Base-by-base conservation (phyloP, 2,329 filamentous ascomycete species). In the Penicillium paneum region DNA sequence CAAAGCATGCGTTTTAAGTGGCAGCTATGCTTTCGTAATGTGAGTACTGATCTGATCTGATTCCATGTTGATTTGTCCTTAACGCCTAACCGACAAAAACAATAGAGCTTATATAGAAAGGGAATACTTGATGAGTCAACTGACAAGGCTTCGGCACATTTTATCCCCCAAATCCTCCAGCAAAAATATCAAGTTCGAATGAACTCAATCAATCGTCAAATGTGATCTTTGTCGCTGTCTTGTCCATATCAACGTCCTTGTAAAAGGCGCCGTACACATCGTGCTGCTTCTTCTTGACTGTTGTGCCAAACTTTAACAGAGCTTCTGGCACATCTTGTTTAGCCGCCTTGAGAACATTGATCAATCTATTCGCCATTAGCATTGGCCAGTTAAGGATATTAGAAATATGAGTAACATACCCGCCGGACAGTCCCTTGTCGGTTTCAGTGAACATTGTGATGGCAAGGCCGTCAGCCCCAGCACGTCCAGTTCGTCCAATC, bases 281-380 rank as follows among this genome's bases (percentile, higher is more conserved):
- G 77, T 99, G 94, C 45, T 86, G 84, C 91, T 97, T 97, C 85
- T 96, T 97, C 85, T 97, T 99, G 49, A 99, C 94, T 0, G 93
- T 97, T 21, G 91, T 96, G 67, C 94, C 94, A 65, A 97, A 99
- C 77, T 96, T 97, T 72, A 97, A 80, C 35, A 99, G 79, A 26
- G 90, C 89, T 40, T 96, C 91, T 2, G 94, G 94, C 0, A 99
- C 90, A 12, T 86, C 82, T 75, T 99, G 94, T 62, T 91, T 90
- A 24, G 94, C 92, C n/a, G 86, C 90, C 76, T 89, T 95, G 59
- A 99, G 83, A 52, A 99, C 91, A 72, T 97, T 97, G 78, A 97
- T 89, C 65, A 99, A 79, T 10, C 89, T 92, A 64, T 15, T 41
- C 48, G 65, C 58, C 43, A 56, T 67, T 52, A 64, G 67, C 42